phyloP scores from a whole-genome alignment of 805 yeast genomes.

The Candida nitratophila region DNA sequence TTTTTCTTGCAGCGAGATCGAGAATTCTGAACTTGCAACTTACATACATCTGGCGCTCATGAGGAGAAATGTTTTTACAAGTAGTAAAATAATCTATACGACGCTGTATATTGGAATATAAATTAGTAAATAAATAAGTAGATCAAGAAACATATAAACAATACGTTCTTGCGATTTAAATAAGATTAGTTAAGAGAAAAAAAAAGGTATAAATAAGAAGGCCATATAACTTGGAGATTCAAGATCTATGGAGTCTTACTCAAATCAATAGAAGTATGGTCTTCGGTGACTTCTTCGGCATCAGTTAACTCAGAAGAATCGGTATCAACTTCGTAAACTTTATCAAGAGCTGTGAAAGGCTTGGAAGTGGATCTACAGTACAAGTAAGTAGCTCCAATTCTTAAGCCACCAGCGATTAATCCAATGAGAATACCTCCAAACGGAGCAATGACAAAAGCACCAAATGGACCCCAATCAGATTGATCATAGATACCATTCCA shows the following conservation, averaged over 20 bases:
- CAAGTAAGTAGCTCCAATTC: constrained; percentile 31
- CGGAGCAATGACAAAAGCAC: constrained; percentile 90
- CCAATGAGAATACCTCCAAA: constrained; percentile 66
- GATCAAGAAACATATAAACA: too few species aligned
- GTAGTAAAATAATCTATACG: too few species aligned
- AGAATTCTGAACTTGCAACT: too few species aligned
- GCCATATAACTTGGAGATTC: too few species aligned
- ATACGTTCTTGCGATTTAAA: too few species aligned
- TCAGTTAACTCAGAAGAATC: constrained; percentile 7
- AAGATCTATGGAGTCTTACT: not conserved
- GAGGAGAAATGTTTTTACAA: too few species aligned
- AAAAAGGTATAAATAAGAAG: too few species aligned
- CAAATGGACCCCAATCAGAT: constrained; percentile 90
- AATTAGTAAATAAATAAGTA: too few species aligned
- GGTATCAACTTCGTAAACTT: constrained; percentile 16
- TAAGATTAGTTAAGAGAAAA: too few species aligned
- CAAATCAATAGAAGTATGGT: constrained; percentile 2
- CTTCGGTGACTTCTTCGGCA: not conserved
- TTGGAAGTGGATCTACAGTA: constrained; percentile 28
- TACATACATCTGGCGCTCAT: too few species aligned
- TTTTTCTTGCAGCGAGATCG: too few species aligned
- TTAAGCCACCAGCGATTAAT: constrained; percentile 38
- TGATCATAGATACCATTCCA: constrained; percentile 73
- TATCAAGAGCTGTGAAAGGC: constrained; percentile 40
- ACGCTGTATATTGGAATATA: too few species aligned